Conservation (phyloP, 495 filamentous ascomycete genomes). For the Penicillium angulare region DNA sequence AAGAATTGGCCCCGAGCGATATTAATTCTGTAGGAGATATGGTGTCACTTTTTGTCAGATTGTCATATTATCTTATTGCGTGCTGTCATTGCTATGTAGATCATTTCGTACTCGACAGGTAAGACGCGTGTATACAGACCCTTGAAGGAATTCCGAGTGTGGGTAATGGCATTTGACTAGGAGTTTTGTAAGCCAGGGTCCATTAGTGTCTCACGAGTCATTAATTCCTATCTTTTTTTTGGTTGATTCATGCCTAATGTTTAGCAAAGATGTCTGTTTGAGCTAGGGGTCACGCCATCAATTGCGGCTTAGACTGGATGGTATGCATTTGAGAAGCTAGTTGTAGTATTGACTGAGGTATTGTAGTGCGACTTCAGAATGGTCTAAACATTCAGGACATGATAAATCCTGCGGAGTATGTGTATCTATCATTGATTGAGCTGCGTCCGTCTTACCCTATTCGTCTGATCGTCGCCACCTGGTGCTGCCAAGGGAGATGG, state of each 20-base stretch:
- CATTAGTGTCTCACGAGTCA: background rate
- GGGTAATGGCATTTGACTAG: slow-evolving; percentile 13
- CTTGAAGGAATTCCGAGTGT: slow-evolving; percentile 1
- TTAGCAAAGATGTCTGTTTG: too few species aligned
- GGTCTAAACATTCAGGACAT: background rate
- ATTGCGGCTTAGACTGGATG: slow-evolving; percentile 1
- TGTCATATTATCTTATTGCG: background rate
- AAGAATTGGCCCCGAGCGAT: background rate
- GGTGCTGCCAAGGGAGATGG: slow-evolving; percentile 16
- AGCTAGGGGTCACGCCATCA: background rate
- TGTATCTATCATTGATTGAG: slow-evolving; percentile 9
- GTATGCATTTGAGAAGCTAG: slow-evolving; percentile 5
- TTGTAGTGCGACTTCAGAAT: background rate
- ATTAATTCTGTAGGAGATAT: background rate
- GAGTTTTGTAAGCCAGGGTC: slow-evolving; percentile 4
- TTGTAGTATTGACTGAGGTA: background rate
- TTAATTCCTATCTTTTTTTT: background rate
- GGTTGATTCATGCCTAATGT: too few species aligned
- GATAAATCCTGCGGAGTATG: slow-evolving; percentile 4
- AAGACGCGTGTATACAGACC: slow-evolving; percentile 15
- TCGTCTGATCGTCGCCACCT: slow-evolving; percentile 17
- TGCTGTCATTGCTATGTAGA: slow-evolving; percentile 16
- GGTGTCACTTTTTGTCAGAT: background rate
- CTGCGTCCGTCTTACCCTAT: slow-evolving; percentile 12
- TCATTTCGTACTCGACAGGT: slow-evolving; percentile 11